A percentile compares a stretch with the other conserved stretches of the same genome.
Conservation (phyloP, 805 yeast genomes). For the Candida methanosorbosa region DNA sequence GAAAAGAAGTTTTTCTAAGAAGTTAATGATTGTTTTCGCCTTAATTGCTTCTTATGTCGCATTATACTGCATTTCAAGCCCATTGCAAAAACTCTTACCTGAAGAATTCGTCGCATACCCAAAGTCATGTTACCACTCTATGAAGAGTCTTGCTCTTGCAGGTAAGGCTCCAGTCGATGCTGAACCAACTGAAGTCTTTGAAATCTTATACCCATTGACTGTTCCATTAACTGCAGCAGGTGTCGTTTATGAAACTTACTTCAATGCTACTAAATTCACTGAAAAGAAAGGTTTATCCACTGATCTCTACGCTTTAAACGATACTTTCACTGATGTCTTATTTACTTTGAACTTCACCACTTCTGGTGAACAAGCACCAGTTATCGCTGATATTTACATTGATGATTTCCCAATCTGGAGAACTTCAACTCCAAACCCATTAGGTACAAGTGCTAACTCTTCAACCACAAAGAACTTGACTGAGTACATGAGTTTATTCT, state of each 20-base stretch:
- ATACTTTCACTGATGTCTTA: conserved; percentile 16
- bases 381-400: conserved; percentile 17
- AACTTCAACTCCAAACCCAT: conserved; percentile 19
- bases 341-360: conserved; percentile 21
- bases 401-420: conserved; percentile 22
- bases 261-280: conserved; percentile 2
- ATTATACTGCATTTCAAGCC: neutral
- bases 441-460: conserved; percentile 12
- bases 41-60: neutral
- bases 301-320: conserved; percentile 1
- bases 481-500: conserved; percentile 16
- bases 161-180: conserved; percentile 2
- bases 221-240: no score
- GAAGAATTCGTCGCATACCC: neutral
- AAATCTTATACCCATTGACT: conserved; percentile 5
- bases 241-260: conserved; percentile 6
- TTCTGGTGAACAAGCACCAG: conserved; percentile 11
- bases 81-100: conserved; percentile 1
- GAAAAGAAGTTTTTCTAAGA: neutral
- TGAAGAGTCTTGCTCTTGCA: neutral
- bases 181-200: conserved; percentile 9
- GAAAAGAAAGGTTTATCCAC: conserved; percentile 3
- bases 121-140: neutral
- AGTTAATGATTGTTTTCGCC: neutral
- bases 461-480: conserved; percentile 20